phyloP scores from a whole-genome alignment of 108 stramenopile genomes.

The Nitzschia sp. region DNA sequence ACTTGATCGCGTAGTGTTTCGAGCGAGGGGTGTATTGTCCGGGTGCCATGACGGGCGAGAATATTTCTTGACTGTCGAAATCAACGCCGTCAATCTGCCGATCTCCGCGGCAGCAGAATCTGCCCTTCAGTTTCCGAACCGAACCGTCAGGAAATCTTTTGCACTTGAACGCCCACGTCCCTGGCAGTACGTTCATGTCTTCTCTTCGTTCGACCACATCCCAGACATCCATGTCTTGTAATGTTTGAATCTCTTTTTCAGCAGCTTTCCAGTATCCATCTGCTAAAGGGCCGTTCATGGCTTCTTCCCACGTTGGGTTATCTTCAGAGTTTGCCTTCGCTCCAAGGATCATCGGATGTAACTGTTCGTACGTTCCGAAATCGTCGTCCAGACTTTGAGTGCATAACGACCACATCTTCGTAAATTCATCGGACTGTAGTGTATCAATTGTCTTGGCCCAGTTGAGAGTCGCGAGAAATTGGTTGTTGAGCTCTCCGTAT shows the following conservation, averaged over 20 bases:
- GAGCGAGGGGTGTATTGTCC: too few relatives aligned
- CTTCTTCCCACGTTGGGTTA: constrained; percentile 40
- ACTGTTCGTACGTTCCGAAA: not conserved
- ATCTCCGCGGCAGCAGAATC: constrained; percentile 60
- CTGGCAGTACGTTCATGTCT: constrained; percentile 33
- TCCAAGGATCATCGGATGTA: constrained; percentile 28
- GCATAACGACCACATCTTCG: not conserved
- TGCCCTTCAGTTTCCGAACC: constrained; percentile 52
- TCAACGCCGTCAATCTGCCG: constrained; percentile 58
- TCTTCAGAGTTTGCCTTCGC: constrained; percentile 44
- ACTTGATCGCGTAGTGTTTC: too few relatives aligned
- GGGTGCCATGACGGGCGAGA: too few relatives aligned
- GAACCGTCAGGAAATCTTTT: constrained; percentile 50
- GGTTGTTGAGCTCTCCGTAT: too few relatives aligned
- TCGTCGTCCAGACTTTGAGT: not conserved
- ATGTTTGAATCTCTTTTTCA: constrained; percentile 25
- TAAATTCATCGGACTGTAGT: not conserved
- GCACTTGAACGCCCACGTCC: constrained; percentile 37
- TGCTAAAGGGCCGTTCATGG: constrained; percentile 41
- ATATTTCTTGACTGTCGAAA: too few relatives aligned
- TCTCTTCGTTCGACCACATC: constrained; percentile 5
- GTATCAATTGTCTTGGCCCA: too few relatives aligned
- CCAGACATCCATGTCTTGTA: constrained; percentile 38
- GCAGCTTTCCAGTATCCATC: constrained; percentile 39
- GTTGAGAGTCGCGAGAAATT: too few relatives aligned